phyloP scores from a whole-genome alignment of 169 alveolate species.

The Plasmodium vinckei region DNA sequence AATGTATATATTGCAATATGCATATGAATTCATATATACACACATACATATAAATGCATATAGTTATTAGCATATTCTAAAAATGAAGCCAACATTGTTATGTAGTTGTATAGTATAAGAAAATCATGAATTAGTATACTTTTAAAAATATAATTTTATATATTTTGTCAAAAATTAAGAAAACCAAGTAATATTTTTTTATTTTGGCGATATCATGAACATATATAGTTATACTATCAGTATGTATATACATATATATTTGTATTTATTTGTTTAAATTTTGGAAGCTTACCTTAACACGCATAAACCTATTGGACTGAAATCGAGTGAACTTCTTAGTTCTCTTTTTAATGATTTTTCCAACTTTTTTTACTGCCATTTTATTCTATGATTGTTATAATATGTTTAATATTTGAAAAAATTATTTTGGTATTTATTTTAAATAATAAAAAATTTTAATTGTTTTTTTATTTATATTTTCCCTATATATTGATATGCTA shows the following conservation, averaged over 20 bases:
- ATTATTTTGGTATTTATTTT: no score
- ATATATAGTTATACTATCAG: not conserved
- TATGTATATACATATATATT: not conserved
- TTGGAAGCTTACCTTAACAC: constrained; percentile 89
- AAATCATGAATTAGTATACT: no score
- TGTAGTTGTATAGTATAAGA: no score
- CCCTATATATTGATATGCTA: not conserved
- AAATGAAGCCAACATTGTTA: no score
- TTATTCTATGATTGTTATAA: constrained; percentile 2
- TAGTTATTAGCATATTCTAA: not conserved
- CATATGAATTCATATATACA: not conserved
- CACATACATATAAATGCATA: not conserved
- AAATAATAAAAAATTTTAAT: not conserved
- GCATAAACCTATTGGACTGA: constrained; percentile 95
- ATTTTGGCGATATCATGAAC: not conserved
- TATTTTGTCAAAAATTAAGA: no score
- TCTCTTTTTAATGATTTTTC: constrained; percentile 92
- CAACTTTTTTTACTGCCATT: constrained; percentile 89
- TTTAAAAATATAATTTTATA: not conserved
- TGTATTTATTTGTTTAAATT: not conserved
- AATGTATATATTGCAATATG: not conserved
- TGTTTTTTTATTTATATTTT: not conserved
- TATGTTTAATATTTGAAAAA: not conserved
- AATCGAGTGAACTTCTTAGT: constrained; percentile 95
- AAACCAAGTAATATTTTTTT: not conserved